Base-by-base conservation (phyloP, 108 stramenopile species). In the Epipyxis sp. region DNA sequence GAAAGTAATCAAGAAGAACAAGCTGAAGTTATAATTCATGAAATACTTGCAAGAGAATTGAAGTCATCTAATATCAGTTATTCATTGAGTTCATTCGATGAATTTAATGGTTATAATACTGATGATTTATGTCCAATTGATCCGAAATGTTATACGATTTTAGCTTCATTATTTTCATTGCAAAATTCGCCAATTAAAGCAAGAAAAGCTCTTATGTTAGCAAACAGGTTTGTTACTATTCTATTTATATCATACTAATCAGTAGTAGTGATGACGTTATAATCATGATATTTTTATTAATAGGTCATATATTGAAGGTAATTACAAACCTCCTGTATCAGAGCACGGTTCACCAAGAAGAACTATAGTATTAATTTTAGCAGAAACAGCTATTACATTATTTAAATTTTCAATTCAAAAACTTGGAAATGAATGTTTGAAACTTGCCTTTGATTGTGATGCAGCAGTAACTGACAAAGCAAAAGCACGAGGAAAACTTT, bases 51-150 rank as follows among this genome's bases (percentile, higher is more conserved):
- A 32, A 6, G 13, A 42, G 42, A 74, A 74, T 57, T 74, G 6
- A 67, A 42, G 20, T 6, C 37, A 67, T n/a, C 54, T n/a, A 57
- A n/a, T n/a, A n/a, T n/a, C n/a, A 20, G 20, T 50, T 50, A 50
- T 50, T 13, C 46, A 13, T 13, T 67, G 20, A 6, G 42, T 20
- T 42, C 65, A 67, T 67, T 67, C 20, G 65, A 67, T 13, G 65
- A 67, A 50, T 74, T 74, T 42, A 34, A 10, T 54, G 71, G 71
- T 10, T 74, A 74, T 74, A 42, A 74, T 27, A 30, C 46, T 27
- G 71, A 74, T 37, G 6, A 74, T 3, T 57, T 74, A 37, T 6
- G 10, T 57, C 71, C 71, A 6, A 42, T 74, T 39, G 42, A 74
- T 57, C 71, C 71, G 3, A 13, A 29, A 13, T 10, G 16, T 34